Base-by-base conservation (phyloP, 371 early-diverging fungal species). In the Encephalitozoon romaleae region DNA sequence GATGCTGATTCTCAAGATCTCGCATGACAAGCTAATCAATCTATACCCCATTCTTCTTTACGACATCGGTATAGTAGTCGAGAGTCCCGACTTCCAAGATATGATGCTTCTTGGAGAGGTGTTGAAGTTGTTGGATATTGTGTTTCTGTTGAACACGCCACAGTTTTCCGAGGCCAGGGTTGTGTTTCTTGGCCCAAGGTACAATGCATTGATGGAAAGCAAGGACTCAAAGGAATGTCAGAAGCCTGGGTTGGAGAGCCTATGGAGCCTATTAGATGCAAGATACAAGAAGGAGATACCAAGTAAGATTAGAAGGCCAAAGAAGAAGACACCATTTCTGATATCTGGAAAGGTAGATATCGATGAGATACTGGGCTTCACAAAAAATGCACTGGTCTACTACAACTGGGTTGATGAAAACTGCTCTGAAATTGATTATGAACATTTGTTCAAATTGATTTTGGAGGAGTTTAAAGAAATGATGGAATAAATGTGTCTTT, bases 41-140 rank as follows among this genome's bases (percentile, higher is more conserved):
- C 47, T 81, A n/a, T 81, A 75, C 66, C 78, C 82, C 8, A 71
- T 81, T 30, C 25, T 72, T 42, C 38, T 78, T 5, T 76, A 71
- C 38, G 82, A 81, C 18, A 43, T 45, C 3, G 47, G 55, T 1
- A 26, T 54, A 30, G 21, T 39, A 4, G 6, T 72, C n/a, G 63
- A 65, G 9, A 41, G 25, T 6, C 23, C 51, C 0, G 28, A 21
- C 12, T 41, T 32, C 23, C 30, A 54, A 4, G 63, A 72, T 18
- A 8, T 63, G 51, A 9, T 38, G 23, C 34, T 53, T 9, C 41
- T 52, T 12, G 51, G 6, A 15, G 30, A 41, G 12, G 75, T 73
- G 18, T 32, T 75, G 15, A 66, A 74, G 63, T 43, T 82, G 25
- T 39, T 79, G 23, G 77, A 79, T 67, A 5, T 78, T 15, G 69